A percentile compares a stretch with the other conserved stretches of the same genome.
Conservation (phyloP, 2,329 filamentous ascomycete species). For the Trichoderma aggressivum region DNA sequence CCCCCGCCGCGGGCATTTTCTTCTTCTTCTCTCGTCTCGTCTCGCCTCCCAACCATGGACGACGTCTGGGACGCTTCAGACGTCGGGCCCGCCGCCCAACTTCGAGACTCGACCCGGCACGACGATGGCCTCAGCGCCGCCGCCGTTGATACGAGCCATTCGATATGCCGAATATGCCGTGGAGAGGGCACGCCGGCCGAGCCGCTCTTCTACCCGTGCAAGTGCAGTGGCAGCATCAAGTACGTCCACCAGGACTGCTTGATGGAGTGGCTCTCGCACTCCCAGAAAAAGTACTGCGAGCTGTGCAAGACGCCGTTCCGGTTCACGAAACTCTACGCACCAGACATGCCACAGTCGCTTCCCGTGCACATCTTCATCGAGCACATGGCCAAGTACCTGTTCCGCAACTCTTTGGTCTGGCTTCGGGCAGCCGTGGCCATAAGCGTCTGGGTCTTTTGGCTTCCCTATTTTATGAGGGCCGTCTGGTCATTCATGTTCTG, state of each 20-base stretch:
- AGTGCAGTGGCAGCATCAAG: constrained; percentile 98
- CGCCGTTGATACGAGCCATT: constrained; percentile 45
- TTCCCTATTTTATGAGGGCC: constrained; percentile 87
- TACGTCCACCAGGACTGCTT: constrained; percentile 96
- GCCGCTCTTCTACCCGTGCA: constrained; percentile 94
- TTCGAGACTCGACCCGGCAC: constrained; percentile 10
- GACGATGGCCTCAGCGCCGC: constrained; percentile 6
- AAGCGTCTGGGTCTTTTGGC: constrained; percentile 81
- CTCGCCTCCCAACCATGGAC: constrained; percentile 5
- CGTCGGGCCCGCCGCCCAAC: constrained; percentile 19
- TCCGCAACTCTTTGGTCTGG: constrained; percentile 73
- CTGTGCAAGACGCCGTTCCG: constrained; percentile 97
- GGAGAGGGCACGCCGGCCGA: constrained; percentile 80
- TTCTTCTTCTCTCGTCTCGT: neutral
- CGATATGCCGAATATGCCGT: constrained; percentile 96
- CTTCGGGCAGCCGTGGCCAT: constrained; percentile 73
- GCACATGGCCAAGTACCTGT: constrained; percentile 70
- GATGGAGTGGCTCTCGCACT: constrained; percentile 98
- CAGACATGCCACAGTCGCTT: constrained; percentile 83
- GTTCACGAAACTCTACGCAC: constrained; percentile 96
- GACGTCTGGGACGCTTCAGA: constrained; percentile 1
- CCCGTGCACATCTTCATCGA: constrained; percentile 77
- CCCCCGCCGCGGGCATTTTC: constrained; percentile 11
- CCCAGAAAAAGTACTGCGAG: constrained; percentile 99
- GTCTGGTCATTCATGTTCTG: constrained; percentile 95